Conservation (phyloP, 495 filamentous ascomycete species). For the Xylaria palmicola region DNA sequence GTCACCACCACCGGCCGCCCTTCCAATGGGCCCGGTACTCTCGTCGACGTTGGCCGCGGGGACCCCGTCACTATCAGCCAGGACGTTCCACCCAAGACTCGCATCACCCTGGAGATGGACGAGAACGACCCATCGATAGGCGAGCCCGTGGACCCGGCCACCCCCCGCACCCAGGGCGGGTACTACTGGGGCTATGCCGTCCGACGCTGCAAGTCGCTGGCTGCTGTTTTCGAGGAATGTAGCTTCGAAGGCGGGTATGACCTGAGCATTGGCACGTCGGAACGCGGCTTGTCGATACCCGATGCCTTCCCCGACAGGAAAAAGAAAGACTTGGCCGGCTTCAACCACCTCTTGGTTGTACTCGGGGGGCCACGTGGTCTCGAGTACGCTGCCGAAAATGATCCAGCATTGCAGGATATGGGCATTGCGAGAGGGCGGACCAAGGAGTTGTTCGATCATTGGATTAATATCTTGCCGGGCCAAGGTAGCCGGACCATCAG, state of each 20-base stretch:
- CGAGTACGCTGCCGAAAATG: conserved; percentile 66
- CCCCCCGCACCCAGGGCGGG: conserved; percentile 63
- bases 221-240: conserved; percentile 64
- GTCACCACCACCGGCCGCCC: conserved; percentile 48
- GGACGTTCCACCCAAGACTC: conserved; percentile 56
- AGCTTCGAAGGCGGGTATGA: conserved; percentile 65
- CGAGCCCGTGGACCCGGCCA: conserved; percentile 57
- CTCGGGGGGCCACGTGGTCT: conserved; percentile 74
- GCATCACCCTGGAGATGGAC: conserved; percentile 66
- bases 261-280: conserved; percentile 70
- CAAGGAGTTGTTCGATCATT: conserved; percentile 70
- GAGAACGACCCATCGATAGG: conserved; percentile 38
- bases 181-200: conserved; percentile 78
- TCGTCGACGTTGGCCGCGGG: conserved; percentile 60
- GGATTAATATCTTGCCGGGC: conserved; percentile 71
- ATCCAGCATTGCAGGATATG: conserved; percentile 56
- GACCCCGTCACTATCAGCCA: conserved; percentile 52
- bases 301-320: conserved; percentile 43
- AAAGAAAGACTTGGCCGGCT: conserved; percentile 36
- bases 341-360: conserved; percentile 66
- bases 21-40: conserved; percentile 44
- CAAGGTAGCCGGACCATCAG: conserved; percentile 76
- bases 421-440: conserved; percentile 54
- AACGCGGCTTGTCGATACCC: conserved; percentile 61
- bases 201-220: conserved; percentile 57